Percentiles rank a stretch among this genome's conserved stretches.
Conservation (phyloP, 495 filamentous ascomycete species). For the Neurospora tetrasperma region DNA sequence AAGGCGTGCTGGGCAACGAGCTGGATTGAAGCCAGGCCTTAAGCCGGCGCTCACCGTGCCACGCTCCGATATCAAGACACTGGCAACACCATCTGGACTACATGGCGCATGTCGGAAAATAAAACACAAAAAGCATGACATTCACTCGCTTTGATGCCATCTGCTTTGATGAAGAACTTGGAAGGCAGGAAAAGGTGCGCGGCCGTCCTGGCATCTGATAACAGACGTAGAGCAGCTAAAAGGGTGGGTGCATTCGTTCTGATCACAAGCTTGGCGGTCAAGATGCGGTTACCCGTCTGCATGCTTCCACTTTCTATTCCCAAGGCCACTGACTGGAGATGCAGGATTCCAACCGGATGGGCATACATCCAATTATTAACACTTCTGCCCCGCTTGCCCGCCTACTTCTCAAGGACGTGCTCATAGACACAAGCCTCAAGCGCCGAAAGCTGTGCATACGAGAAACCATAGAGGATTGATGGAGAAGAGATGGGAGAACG, state of each 20-base stretch:
- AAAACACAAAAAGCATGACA: not conserved
- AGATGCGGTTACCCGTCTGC: constrained; percentile 9
- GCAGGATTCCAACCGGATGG: too few relatives aligned
- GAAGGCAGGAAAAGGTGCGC: not conserved
- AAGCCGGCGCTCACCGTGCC: not conserved
- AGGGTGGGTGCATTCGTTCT: not conserved
- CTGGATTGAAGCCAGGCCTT: not conserved
- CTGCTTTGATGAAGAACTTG: not conserved
- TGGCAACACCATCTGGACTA: not conserved
- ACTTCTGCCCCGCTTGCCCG: not conserved
- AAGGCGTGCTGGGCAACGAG: not conserved
- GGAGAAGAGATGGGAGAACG: not conserved
- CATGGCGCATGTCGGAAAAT: not conserved
- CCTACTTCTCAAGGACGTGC: not conserved
- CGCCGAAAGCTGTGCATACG: not conserved
- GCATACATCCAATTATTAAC: not conserved
- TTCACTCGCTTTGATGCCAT: not conserved
- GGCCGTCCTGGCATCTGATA: not conserved
- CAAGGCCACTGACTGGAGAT: too few relatives aligned
- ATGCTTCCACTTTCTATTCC: not conserved
- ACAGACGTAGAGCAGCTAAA: not conserved
- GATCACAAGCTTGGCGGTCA: constrained; percentile 9
- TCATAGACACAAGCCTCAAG: not conserved
- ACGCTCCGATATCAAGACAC: not conserved
- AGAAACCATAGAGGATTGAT: not conserved